Percentiles rank a stretch among this genome's conserved stretches.
Conservation (phyloP, 805 yeast species). For the Saccharomycopsis fermentans region DNA sequence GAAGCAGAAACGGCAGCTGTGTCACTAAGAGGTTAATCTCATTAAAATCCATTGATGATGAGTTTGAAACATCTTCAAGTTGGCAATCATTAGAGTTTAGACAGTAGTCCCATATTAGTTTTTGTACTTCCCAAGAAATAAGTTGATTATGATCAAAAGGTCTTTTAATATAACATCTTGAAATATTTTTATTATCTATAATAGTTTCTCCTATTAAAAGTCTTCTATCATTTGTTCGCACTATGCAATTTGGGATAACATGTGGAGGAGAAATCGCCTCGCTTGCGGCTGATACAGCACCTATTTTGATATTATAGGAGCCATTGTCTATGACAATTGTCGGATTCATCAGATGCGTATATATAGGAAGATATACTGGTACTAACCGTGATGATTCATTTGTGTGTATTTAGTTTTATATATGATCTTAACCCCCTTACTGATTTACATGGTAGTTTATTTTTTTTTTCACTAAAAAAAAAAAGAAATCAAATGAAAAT, state of each 20-base stretch:
- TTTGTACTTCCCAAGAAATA: slow-evolving; percentile 84
- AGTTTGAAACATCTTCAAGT: slow-evolving; percentile 31
- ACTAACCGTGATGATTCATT: no score
- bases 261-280: slow-evolving; percentile 27
- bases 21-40: slow-evolving; percentile 59
- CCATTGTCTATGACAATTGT: slow-evolving; percentile 79
- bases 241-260: slow-evolving; percentile 56
- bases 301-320: slow-evolving; percentile 68
- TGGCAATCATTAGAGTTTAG: slow-evolving; percentile 37
- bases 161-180: slow-evolving; percentile 63
- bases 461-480: not conserved
- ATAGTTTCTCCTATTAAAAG: slow-evolving; percentile 65
- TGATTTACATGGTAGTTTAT: no score
- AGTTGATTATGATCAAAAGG: slow-evolving; percentile 87
- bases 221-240: slow-evolving; percentile 66
- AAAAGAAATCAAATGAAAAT: no score
- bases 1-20: slow-evolving; percentile 75
- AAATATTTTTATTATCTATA: slow-evolving; percentile 53
- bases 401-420: not conserved
- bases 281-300: slow-evolving; percentile 31
- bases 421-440: no score
- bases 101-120: slow-evolving; percentile 82
- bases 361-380: no score
- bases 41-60: slow-evolving; percentile 25
- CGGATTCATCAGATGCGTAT: not conserved